These are phyloP conservation scores for Yamadazyma sp. DNA, from an alignment of 1,139 yeast genomes.

Conservation along the genomic window DNA sequence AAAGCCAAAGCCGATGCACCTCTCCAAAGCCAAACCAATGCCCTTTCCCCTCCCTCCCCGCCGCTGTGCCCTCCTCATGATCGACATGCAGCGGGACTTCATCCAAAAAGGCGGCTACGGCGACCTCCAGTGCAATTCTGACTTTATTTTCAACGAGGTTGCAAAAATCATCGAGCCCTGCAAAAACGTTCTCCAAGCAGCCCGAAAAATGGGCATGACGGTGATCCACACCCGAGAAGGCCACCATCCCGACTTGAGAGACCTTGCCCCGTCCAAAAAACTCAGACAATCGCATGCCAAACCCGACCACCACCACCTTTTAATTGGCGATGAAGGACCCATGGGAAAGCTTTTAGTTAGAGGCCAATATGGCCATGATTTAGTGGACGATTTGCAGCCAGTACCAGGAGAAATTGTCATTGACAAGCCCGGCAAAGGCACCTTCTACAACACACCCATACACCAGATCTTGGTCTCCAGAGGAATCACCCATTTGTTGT, in stretches of 20 bases:
- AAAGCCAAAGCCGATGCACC: not conserved
- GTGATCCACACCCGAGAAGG: conserved; percentile 16
- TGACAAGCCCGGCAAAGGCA: conserved; percentile 17
- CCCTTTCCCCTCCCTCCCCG: conserved; percentile 10
- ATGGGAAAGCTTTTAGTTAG: conserved; percentile 15
- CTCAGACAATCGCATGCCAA: conserved; percentile 12
- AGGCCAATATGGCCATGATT: conserved; percentile 15
- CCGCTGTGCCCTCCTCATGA: conserved; percentile 14
- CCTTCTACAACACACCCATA: conserved; percentile 15
- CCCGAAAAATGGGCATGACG: conserved; percentile 13
- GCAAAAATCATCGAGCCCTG: conserved; percentile 14
- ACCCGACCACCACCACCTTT: conserved; percentile 11
- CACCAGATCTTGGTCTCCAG: conserved; percentile 15
- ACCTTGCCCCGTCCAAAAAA: conserved; percentile 13
- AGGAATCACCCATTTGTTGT: conserved; percentile 15
- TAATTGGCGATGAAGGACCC: conserved; percentile 17
- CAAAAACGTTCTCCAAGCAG: conserved; percentile 10
- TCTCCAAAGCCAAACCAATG: conserved; percentile 5
- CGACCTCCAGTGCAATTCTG: conserved; percentile 13
- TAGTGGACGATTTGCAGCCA: conserved; percentile 12
- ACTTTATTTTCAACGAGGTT: conserved; percentile 10
- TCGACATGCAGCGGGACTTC: conserved; percentile 17
- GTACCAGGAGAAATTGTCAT: conserved; percentile 11
- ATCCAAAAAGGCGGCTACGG: conserved; percentile 16
- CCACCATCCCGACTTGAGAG: conserved; percentile 14